These are phyloP conservation scores for Sporothrix inflata DNA, from an alignment of 2,329 filamentous ascomycete genomes.

Conservation along the genomic window DNA sequence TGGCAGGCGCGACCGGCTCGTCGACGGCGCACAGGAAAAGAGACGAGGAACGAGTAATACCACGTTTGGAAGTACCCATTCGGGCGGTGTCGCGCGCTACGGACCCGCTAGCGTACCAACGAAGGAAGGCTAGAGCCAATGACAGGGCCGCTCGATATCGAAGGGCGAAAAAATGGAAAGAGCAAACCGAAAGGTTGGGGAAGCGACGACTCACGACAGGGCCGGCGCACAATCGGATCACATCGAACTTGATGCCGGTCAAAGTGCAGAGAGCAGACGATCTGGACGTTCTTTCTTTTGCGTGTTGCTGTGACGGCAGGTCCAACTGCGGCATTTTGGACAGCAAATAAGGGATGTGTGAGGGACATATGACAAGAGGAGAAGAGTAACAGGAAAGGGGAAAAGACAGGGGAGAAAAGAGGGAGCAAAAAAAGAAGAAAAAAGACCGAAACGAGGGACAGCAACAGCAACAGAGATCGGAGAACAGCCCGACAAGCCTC, in stretches of 20 bases:
- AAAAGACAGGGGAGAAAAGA: not conserved
- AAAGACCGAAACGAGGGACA: not conserved
- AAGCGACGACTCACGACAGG: constrained; percentile 16
- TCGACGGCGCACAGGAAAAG: constrained; percentile 6
- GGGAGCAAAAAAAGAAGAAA: not conserved
- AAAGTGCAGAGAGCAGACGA: not conserved
- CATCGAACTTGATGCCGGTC: not conserved
- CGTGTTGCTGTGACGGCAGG: not conserved
- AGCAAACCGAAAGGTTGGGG: constrained; percentile 13
- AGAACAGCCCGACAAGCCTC: constrained; percentile 5
- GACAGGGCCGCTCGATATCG: constrained; percentile 29
- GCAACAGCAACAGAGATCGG: not conserved
- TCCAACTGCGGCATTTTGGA: constrained; percentile 22
- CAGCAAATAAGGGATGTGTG: not conserved
- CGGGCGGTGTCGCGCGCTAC: constrained; percentile 19
- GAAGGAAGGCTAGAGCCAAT: constrained; percentile 24
- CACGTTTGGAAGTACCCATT: constrained; percentile 22
- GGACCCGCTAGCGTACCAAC: constrained; percentile 27
- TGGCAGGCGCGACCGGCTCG: constrained; percentile 9
- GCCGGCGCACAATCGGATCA: constrained; percentile 3
- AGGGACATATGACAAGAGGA: constrained; percentile 2
- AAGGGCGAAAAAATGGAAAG: constrained; percentile 22
- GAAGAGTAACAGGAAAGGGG: not conserved
- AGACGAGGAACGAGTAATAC: constrained; percentile 24
- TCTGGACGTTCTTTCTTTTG: not conserved